These are phyloP conservation scores for Yamadazyma dendronema DNA, from an alignment of 1,139 yeast genomes.

Conservation along the genomic window DNA sequence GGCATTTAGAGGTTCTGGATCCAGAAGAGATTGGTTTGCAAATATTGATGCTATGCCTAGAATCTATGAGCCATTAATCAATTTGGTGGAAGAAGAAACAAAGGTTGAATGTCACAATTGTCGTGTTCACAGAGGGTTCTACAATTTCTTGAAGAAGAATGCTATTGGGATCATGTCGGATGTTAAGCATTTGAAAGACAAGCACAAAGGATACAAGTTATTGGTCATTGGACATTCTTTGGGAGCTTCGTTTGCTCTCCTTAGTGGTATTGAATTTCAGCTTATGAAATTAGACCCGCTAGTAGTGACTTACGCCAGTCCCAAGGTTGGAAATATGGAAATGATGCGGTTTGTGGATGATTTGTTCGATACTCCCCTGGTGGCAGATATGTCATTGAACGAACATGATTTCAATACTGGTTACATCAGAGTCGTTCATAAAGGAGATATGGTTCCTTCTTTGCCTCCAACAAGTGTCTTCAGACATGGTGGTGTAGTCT, in stretches of 20 bases:
- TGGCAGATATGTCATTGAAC: slow-evolving; percentile 13
- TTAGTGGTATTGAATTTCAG: slow-evolving; percentile 59
- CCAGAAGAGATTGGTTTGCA: slow-evolving; percentile 55
- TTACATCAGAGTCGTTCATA: slow-evolving; percentile 52
- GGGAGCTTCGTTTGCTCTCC: slow-evolving; percentile 66
- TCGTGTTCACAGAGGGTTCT: slow-evolving; percentile 60
- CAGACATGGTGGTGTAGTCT: slow-evolving; percentile 50
- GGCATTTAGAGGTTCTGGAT: slow-evolving; percentile 57
- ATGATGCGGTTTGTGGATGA: slow-evolving; percentile 52
- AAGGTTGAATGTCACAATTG: slow-evolving; percentile 43
- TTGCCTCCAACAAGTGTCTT: slow-evolving; percentile 52
- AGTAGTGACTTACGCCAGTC: slow-evolving; percentile 59
- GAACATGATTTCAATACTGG: slow-evolving; percentile 26
- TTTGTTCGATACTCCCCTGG: slow-evolving; percentile 38
- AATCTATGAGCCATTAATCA: slow-evolving; percentile 33
- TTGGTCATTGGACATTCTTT: slow-evolving; percentile 68
- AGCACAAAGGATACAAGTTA: slow-evolving; percentile 47
- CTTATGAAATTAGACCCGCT: slow-evolving; percentile 50
- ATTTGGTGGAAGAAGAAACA: slow-evolving; percentile 15
- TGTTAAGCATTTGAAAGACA: slow-evolving; percentile 26
- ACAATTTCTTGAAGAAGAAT: slow-evolving; percentile 39
- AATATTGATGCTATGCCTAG: slow-evolving; percentile 49
- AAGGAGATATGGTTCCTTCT: slow-evolving; percentile 54
- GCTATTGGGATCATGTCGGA: slow-evolving; percentile 33
- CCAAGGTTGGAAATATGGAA: slow-evolving; percentile 56